Conservation (phyloP, 768 basidiomycete species). For the Mycena capillaripes region DNA sequence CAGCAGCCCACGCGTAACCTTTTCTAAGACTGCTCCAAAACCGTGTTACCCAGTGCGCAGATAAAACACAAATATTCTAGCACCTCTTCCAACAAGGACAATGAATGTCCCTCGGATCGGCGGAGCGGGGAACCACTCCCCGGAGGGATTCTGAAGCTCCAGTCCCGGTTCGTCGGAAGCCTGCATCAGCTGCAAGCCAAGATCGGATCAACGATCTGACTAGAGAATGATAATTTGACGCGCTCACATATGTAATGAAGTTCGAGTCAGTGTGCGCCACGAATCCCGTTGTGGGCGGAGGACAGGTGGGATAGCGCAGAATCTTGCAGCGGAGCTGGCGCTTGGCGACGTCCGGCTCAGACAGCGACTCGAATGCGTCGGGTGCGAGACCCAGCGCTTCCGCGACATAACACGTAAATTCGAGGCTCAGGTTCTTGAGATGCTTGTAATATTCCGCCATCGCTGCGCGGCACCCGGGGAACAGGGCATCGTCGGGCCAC, state of each 20-base stretch:
- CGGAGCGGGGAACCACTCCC: slow-evolving; percentile 28
- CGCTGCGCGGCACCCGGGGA: slow-evolving; percentile 27
- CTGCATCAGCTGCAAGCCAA: slow-evolving; percentile 28
- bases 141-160: slow-evolving; percentile 20
- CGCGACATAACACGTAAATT: slow-evolving; percentile 28
- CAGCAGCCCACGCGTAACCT: slow-evolving; percentile 26
- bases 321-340: slow-evolving; percentile 37
- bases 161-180: slow-evolving; percentile 28
- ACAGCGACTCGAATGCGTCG: slow-evolving; percentile 27
- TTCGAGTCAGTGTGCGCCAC: slow-evolving; percentile 32
- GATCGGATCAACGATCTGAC: background rate
- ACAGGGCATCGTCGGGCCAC: slow-evolving; percentile 34
- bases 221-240: background rate
- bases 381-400: slow-evolving; percentile 33
- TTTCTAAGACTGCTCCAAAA: slow-evolving; percentile 25
- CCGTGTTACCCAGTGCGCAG: background rate
- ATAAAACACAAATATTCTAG: background rate
- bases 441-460: slow-evolving; percentile 31
- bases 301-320: slow-evolving; percentile 28
- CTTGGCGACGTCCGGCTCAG: slow-evolving; percentile 23
- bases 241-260: slow-evolving; percentile 35
- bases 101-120: slow-evolving; percentile 33
- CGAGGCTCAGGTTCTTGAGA: slow-evolving; percentile 26
- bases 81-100: slow-evolving; percentile 26
- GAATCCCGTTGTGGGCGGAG: slow-evolving; percentile 28